Conservation (phyloP, 352 stramenopile genomes). For the Phytophthora tubulina region DNA sequence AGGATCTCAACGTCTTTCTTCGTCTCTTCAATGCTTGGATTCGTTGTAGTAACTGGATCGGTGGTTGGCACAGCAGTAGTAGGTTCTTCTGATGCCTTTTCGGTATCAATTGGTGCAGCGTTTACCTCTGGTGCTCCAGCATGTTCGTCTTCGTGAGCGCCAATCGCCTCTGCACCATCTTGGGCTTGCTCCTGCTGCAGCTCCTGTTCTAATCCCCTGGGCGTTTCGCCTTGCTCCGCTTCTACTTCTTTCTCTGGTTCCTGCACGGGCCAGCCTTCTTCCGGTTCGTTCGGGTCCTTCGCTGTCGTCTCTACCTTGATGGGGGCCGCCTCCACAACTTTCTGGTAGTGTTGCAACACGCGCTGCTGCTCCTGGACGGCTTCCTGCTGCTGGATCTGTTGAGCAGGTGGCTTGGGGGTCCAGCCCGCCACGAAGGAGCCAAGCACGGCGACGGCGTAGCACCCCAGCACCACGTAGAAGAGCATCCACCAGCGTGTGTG, state of each 20-base stretch:
- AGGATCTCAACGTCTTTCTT: constrained; percentile 8
- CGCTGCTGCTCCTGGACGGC: constrained; percentile 9
- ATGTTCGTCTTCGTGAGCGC: constrained; percentile 11
- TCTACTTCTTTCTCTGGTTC: neutral
- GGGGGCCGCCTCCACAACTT: constrained; percentile 10
- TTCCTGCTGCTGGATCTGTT: constrained; percentile 18
- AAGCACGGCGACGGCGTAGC: constrained; percentile 36
- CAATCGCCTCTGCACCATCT: constrained; percentile 1
- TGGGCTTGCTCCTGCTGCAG: neutral
- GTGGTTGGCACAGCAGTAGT: neutral
- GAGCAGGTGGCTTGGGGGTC: neutral
- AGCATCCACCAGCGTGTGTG: constrained; percentile 32
- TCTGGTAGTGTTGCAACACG: constrained; percentile 9
- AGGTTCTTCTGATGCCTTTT: neutral
- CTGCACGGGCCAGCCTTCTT: constrained; percentile 33
- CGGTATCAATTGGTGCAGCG: neutral
- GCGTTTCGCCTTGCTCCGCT: neutral
- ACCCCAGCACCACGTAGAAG: constrained; percentile 42
- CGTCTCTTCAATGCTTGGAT: constrained; percentile 3
- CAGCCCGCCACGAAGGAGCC: constrained; percentile 26
- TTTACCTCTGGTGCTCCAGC: neutral
- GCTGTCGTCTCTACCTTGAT: constrained; percentile 25
- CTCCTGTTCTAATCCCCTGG: constrained; percentile 11
- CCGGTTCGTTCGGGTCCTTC: constrained; percentile 20
- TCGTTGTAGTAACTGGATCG: neutral